phyloP scores from a whole-genome alignment of 352 stramenopile species.

The Globisporangium radiosum region DNA sequence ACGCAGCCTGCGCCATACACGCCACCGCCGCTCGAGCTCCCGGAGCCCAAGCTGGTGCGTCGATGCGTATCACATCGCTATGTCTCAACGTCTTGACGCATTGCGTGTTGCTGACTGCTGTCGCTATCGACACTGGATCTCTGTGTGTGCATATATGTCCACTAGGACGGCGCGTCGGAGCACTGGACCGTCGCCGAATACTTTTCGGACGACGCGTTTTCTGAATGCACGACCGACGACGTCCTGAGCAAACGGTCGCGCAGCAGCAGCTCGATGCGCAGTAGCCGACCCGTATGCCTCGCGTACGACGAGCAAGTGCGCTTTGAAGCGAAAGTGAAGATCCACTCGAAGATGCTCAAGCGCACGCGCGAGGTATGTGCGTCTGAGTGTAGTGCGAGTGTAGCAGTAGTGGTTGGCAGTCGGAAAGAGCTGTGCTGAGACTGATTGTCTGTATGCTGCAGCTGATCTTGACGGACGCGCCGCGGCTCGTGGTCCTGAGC shows the following conservation, averaged over 20 bases:
- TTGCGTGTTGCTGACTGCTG: neutral
- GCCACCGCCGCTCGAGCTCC: constrained; percentile 45
- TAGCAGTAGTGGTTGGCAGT: neutral
- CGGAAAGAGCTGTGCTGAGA: neutral
- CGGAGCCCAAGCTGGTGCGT: constrained; percentile 49
- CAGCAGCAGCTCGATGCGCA: constrained; percentile 58
- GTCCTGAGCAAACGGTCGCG: constrained; percentile 39
- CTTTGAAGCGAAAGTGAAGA: constrained; percentile 69
- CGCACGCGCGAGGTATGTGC: constrained; percentile 52
- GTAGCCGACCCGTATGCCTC: constrained; percentile 47
- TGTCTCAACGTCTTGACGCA: neutral
- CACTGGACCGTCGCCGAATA: constrained; percentile 81
- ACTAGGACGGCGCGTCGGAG: constrained; percentile 63
- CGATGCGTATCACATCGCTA: neutral
- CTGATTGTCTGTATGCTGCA: constrained; percentile 9
- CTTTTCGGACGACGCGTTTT: constrained; percentile 72
- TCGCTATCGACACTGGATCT: no score
- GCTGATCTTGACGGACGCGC: constrained; percentile 67
- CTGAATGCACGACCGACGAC: constrained; percentile 62
- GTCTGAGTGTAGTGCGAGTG: no score
- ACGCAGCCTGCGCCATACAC: constrained; percentile 50
- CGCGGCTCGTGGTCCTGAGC: constrained; percentile 59
- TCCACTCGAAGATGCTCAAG: constrained; percentile 76
- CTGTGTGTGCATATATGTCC: neutral
- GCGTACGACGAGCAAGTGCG: constrained; percentile 58